A percentile compares a stretch with the other conserved stretches of the same genome.
phyloP scores from a whole-genome alignment of 83 land plant genomes.

The Picea abies region DNA sequence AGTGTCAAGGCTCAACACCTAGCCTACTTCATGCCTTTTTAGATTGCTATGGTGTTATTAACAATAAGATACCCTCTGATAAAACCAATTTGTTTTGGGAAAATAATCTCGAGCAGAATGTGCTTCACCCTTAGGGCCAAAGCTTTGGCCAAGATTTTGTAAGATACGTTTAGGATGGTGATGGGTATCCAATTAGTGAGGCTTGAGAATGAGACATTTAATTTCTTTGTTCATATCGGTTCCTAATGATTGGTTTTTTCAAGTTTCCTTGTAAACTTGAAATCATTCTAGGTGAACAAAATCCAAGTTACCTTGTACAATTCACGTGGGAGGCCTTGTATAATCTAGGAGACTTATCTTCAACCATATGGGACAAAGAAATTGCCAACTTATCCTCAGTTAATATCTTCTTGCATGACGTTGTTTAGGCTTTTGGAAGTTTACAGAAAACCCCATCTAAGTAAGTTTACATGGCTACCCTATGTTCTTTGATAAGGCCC shows the following conservation, averaged over 20 bases:
- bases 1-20: not conserved
- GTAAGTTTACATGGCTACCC: not conserved
- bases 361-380: not conserved
- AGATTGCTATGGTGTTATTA: not conserved
- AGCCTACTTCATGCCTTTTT: not conserved
- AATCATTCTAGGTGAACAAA: not conserved
- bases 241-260: not conserved
- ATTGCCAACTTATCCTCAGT: not conserved
- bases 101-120: not conserved
- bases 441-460: not conserved
- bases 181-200: not conserved
- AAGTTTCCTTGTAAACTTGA: not conserved
- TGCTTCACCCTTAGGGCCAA: not conserved
- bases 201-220: not conserved
- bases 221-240: not conserved
- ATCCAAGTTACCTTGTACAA: not conserved
- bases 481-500: not conserved
- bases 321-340: not conserved
- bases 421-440: not conserved
- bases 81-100: not conserved
- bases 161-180: not conserved
- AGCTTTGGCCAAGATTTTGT: not conserved
- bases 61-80: not conserved
- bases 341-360: not conserved
- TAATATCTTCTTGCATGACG: not conserved